Percentiles rank a stretch among this genome's conserved stretches.
phyloP scores from a whole-genome alignment of 1,284 basidiomycete genomes.

The Tilletia caries region DNA sequence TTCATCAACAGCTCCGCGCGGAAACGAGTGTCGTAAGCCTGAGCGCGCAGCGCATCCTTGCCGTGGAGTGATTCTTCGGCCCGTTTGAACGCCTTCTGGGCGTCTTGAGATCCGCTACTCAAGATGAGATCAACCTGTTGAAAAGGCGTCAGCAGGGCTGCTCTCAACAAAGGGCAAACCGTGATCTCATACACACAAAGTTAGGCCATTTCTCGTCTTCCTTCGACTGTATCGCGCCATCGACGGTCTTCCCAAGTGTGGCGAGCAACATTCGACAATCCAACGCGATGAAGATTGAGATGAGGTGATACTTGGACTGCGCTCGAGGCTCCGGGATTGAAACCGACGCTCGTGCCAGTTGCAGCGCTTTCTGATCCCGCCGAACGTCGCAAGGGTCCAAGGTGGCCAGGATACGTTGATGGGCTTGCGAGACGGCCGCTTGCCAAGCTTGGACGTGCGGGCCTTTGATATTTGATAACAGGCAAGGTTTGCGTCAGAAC shows the following conservation, averaged over 20 bases:
- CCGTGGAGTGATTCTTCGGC: constrained; percentile 21
- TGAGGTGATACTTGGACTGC: constrained; percentile 54
- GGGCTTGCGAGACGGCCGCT: constrained; percentile 19
- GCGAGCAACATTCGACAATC: constrained; percentile 51
- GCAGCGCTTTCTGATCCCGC: constrained; percentile 58
- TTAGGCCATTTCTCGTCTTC: not conserved
- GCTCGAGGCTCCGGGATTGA: constrained; percentile 51
- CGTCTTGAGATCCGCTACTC: not conserved
- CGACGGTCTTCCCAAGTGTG: not conserved
- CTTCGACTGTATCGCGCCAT: not conserved
- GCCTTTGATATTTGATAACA: not conserved
- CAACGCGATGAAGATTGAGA: constrained; percentile 56
- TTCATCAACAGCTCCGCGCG: constrained; percentile 54
- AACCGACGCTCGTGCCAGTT: constrained; percentile 53
- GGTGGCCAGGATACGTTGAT: constrained; percentile 53
- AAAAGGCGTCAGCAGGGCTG: not conserved
- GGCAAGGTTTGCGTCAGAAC: not conserved
- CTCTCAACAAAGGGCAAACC: constrained; percentile 40
- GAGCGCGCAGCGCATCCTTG: constrained; percentile 16
- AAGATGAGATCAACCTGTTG: not conserved
- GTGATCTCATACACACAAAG: not conserved
- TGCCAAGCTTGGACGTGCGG: constrained; percentile 11
- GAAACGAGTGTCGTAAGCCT: constrained; percentile 29
- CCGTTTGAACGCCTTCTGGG: not conserved
- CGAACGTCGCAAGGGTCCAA: constrained; percentile 54